Evolutionary conservation across 2,329 filamentous ascomycete genomes (phyloP), one percentile per base, ranked within the genome.

Genomic region (Cladosporium velox): DNA sequence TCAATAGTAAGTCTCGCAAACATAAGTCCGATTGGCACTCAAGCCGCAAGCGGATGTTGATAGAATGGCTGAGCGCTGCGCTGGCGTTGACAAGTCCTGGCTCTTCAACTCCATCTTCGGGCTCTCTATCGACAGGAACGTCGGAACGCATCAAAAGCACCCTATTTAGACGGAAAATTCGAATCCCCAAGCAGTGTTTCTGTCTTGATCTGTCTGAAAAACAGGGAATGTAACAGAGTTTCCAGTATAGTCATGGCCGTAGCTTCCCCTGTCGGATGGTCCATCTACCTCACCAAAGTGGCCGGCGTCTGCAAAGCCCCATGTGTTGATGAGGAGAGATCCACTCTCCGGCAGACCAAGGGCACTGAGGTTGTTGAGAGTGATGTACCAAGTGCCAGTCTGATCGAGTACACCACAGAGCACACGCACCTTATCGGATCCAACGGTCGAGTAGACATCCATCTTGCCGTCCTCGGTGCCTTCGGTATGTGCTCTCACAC

Each of bases 171-270:
- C 60, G 18, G 55, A 41, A 55, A 81, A 80, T 60, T 81, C 78
- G 71, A 81, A 80, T 1, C 77, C 79, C 69, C 75, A 80, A 1
- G 78, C 79, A 1, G 78, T 80, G 2, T 71, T 70, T 3, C 57
- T 71, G 55, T 80, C 77, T 54, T 69, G 59, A 1, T 47, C 52
- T 0, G 68, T 76, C 67, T 79, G 78, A 59, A 76, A 77, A 1
- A 81, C 71, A 3, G 78, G 75, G 52, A 81, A 80, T 0, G 75
- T 77, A 2, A 81, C 72, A 5, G 67, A 70, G 57, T 78, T 72
- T 5, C 71, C 77, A 5, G 72, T 72, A 70, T 80, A 81, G 0
- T 70, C 65, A 67, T 80, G 77, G 10, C 67, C 67, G 44, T 70
- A 67, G 26, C 67, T 70, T 0, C 77, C 78, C 4, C 76, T 71